Evolutionary conservation across 2,329 filamentous ascomycete genomes (phyloP), one percentile per base, ranked within the genome.

Genomic region (Penicillium sp.): DNA sequence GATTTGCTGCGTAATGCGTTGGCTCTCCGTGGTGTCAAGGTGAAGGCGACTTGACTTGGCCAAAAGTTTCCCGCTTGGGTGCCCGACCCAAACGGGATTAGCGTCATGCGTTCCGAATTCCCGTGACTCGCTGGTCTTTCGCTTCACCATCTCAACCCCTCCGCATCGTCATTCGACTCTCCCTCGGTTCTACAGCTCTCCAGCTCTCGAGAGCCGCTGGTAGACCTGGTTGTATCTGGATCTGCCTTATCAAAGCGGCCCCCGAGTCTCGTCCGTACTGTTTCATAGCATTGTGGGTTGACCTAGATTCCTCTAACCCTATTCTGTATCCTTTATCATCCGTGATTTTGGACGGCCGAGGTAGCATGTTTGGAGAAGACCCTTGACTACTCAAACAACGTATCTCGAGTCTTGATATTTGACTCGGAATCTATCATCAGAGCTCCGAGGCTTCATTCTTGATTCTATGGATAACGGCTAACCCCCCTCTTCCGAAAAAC

Each of bases 61-160:
- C 25, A 16, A 30, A 13, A 19, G 11, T 25, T 33, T 45, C 53
- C 52, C 43, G 57, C 55, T 64, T 62, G 68, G 69, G 70, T 62
- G 59, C 60, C 64, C 59, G 63, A 55, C 55, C 52, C 61, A 65
- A 70, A 66, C 2, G 28, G 66, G 60, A 1, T 55, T 70, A 69
- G 68, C 62, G 63, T 52, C 16, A 2, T 54, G 52, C 35, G 54
- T 65, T 58, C 59, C 62, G 67, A 68, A 69, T 62, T 67, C 68
- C 68, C 68, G 68, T 69, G 67, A 70, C 67, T 68, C 62, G 63
- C 66, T 64, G 56, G 57, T 64, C 63, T 64, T 69, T 69, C 66
- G 63, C 67, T 69, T 70, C 67, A 62, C 61, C 38, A 61, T 65
- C 60, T 68, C 56, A 63, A 66, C 67, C 66, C 67, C 67, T 69